A percentile compares a stretch with the other conserved stretches of the same genome.
Conservation (phyloP, 805 yeast genomes). For the Komagataella mondaviorum region DNA sequence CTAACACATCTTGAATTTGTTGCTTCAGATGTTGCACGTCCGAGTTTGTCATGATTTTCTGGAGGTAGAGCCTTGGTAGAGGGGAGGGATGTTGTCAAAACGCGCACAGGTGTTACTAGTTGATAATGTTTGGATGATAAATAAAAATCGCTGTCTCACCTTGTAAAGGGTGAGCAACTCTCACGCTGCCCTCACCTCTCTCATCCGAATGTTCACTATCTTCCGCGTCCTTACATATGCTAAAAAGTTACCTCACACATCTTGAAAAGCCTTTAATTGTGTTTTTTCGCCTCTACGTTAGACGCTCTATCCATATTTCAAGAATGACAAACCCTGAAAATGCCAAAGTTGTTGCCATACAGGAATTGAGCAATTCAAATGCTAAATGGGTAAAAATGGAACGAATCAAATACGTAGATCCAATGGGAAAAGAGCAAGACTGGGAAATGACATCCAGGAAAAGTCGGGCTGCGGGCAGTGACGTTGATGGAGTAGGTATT, state of each 20-base stretch:
- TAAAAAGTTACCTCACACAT: not conserved
- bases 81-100: not conserved
- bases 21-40: slow-evolving; percentile 25
- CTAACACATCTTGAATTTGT: slow-evolving; percentile 56
- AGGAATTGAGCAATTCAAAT: slow-evolving; percentile 18
- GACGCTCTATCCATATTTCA: not conserved
- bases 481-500: slow-evolving; percentile 85
- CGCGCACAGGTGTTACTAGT: not conserved
- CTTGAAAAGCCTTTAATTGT: not conserved
- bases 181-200: not conserved
- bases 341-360: slow-evolving; percentile 12
- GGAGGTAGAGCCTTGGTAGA: not conserved
- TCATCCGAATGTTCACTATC: not conserved
- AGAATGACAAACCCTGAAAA: slow-evolving; percentile 5
- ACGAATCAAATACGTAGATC: slow-evolving; percentile 59
- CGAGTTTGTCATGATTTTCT: slow-evolving; percentile 6
- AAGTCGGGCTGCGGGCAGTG: slow-evolving; percentile 50
- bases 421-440: slow-evolving; percentile 52
- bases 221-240: not conserved
- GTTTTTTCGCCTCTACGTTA: not conserved
- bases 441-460: slow-evolving; percentile 89
- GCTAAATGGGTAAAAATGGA: slow-evolving; percentile 60
- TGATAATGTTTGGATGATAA: not conserved
- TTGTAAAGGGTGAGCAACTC: too few species aligned
- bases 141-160: too few species aligned